Conservation (phyloP, 2,329 filamentous ascomycete genomes). For the Mollisia scopiformis region DNA sequence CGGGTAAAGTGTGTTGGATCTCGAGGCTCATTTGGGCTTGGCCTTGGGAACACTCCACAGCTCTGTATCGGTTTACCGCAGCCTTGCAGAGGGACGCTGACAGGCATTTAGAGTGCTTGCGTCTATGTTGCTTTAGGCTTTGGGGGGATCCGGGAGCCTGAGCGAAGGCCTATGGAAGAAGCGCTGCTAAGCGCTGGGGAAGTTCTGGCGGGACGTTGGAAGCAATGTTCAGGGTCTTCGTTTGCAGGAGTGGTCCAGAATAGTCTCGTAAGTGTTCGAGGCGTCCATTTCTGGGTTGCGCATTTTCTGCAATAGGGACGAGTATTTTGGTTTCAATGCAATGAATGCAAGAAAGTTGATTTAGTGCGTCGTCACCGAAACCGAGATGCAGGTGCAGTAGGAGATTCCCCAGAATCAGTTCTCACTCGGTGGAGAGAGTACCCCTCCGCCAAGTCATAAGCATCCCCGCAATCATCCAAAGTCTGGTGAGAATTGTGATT, state of each 20-base stretch:
- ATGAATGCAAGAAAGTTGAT: too few species aligned
- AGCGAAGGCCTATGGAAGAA: neutral
- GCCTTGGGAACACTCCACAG: too few species aligned
- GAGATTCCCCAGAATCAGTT: neutral
- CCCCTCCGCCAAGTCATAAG: neutral
- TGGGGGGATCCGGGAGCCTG: neutral
- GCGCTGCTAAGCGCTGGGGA: neutral
- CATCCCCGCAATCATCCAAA: neutral
- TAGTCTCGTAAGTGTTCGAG: neutral
- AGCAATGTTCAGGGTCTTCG: neutral
- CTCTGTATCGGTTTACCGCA: neutral
- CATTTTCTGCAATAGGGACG: neutral
- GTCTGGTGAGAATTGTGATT: neutral
- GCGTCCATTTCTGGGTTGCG: neutral
- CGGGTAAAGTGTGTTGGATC: neutral
- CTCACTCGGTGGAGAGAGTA: too few species aligned
- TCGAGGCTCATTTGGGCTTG: too few species aligned
- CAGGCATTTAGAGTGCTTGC: neutral
- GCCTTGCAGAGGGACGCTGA: neutral
- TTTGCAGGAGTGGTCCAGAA: neutral
- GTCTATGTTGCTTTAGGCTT: slow-evolving; percentile 1
- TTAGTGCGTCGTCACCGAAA: too few species aligned
- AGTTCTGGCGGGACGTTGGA: neutral
- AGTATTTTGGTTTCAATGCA: neutral
- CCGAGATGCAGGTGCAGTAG: neutral